Evolutionary conservation across 148 eudicot species (phyloP), one percentile per base, ranked within the genome.

Genomic region (Heliamphora exappendiculata): DNA sequence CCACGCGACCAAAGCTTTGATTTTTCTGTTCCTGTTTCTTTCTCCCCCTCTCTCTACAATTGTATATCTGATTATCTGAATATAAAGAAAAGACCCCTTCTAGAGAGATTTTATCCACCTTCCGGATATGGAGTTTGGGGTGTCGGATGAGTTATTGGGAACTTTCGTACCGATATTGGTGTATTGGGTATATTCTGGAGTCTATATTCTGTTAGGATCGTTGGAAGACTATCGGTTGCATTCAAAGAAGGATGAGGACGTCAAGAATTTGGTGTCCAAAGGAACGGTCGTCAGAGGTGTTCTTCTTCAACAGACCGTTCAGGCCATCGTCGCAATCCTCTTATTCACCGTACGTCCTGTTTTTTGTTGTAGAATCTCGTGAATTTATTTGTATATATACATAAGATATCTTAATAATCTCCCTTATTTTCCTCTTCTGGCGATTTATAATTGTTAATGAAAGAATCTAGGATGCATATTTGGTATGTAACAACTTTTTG

Each of bases 121-220:
- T 5, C 24, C 50, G 26, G 44, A 54, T 59, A 79, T 86, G 86
- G 89, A 68, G 19, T 74, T 85, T 19, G 78, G 73, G 55, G 59
- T 91, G 0, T 91, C 98, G 7, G 97, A 91, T 82, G 94, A 94
- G 75, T 47, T 91, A 19, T 62, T 91, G 82, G 98, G 95, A 7
- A 94, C 98, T 0, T 78, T 94, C 78, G 89, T 75, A 20, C 98
- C 98, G 14, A 85, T 94, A 44, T 39, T 86, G 54, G 91, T 94
- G 41, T 94, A 94, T 75, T 94, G 98, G 98, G 78, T 81, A 13
- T 91, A 94, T 65, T 94, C 98, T 5, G 92, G 96, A 51, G 69
- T 93, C 20, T 88, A 89, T 79, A 63, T 86, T 33, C 1, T 88
- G 71, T 71, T 93, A 37, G 91, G 89, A 62, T 78, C 81, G 2